Conservation (phyloP, 2,329 filamentous ascomycete species). For the Cladophialophora yegresii region DNA sequence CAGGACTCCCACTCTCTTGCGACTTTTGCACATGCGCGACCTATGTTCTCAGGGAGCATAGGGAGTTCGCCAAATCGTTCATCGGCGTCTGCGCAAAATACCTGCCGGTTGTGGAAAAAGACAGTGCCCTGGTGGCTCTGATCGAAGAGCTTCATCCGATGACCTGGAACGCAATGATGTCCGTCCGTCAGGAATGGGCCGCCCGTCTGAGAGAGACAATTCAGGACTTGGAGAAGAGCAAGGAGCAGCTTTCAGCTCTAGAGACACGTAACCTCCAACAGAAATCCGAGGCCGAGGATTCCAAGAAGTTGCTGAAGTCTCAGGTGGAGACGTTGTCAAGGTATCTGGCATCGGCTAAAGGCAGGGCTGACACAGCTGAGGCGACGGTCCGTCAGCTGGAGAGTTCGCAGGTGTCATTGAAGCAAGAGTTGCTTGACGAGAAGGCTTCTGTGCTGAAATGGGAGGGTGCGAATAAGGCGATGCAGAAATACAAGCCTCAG, state of each 20-base stretch:
- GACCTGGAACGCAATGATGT: conserved; percentile 8
- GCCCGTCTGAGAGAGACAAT: neutral
- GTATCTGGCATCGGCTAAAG: conserved; percentile 3
- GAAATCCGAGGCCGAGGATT: neutral
- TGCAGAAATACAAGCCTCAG: neutral
- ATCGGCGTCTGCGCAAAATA: conserved; percentile 8
- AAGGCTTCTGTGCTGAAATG: neutral
- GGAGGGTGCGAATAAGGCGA: neutral
- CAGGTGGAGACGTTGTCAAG: conserved; percentile 9
- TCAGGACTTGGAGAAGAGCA: conserved; percentile 6
- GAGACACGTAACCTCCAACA: neutral
- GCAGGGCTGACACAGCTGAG: neutral
- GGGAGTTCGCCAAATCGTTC: conserved; percentile 12
- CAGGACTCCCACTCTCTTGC: conserved; percentile 9
- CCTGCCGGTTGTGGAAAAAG: conserved; percentile 8
- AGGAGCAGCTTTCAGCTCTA: neutral
- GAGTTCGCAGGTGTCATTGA: neutral
- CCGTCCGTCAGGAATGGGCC: conserved; percentile 7
- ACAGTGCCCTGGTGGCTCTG: neutral
- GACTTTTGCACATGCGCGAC: conserved; percentile 1
- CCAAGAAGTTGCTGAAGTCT: neutral
- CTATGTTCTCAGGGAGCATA: conserved; percentile 12
- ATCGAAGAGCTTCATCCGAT: conserved; percentile 1
- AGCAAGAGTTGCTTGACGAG: conserved; percentile 8
- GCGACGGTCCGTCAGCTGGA: conserved; percentile 1